Conservation (phyloP, 2,329 filamentous ascomycete species). For the Fusarium ramigenum region DNA sequence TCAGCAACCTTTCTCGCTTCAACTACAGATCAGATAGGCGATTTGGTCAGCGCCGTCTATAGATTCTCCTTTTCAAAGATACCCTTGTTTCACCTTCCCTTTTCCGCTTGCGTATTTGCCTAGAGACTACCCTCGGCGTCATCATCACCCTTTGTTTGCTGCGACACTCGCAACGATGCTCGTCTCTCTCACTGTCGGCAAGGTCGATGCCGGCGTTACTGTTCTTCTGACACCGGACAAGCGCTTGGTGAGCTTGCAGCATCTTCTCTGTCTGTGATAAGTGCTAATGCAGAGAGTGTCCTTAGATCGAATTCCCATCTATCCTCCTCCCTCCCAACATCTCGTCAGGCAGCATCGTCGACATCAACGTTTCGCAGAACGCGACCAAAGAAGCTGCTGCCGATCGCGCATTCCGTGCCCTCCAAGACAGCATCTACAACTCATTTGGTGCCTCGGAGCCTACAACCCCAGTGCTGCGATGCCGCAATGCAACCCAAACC, state of each 20-base stretch:
- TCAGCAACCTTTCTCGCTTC: conserved; percentile 6
- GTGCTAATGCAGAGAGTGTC: conserved; percentile 33
- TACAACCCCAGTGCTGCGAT: conserved; percentile 79
- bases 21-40: neutral
- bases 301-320: conserved; percentile 96
- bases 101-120: conserved; percentile 1
- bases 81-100: conserved; percentile 4
- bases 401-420: conserved; percentile 77
- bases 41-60: neutral
- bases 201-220: conserved; percentile 98
- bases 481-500: conserved; percentile 98
- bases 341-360: conserved; percentile 94
- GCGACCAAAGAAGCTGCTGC: conserved; percentile 78
- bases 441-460: conserved; percentile 87
- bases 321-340: conserved; percentile 96
- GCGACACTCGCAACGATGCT: conserved; percentile 70
- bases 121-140: neutral
- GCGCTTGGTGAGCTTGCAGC: conserved; percentile 74
- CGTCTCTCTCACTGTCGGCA: conserved; percentile 97
- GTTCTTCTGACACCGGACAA: conserved; percentile 97
- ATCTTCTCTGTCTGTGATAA: neutral
- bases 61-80: neutral
- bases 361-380: conserved; percentile 95
- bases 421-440: conserved; percentile 89
- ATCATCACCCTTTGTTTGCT: conserved; percentile 17